Percentiles rank a stretch among this genome's conserved stretches.
phyloP scores from a whole-genome alignment of 805 yeast species.

The Ogataea salicorniae region DNA sequence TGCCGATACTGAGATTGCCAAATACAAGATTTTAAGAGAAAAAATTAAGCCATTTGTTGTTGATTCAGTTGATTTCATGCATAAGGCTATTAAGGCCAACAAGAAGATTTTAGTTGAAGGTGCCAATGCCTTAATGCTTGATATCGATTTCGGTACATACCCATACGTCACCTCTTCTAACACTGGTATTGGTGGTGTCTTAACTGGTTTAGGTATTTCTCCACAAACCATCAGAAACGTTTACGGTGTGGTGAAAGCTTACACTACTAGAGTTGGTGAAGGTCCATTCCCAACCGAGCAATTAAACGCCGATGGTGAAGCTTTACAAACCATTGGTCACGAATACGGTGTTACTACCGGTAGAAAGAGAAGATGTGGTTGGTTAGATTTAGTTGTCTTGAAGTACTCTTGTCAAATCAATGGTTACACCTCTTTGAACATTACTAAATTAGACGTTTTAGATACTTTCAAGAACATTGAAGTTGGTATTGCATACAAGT shows the following conservation, averaged over 20 bases:
- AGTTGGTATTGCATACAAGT: conserved; percentile 79
- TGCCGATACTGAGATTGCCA: conserved; percentile 69
- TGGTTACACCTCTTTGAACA: conserved; percentile 91
- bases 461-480: conserved; percentile 85
- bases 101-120: conserved; percentile 94
- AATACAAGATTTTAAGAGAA: conserved; percentile 71
- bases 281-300: conserved; percentile 99
- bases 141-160: conserved; percentile 95
- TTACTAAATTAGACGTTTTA: conserved; percentile 92
- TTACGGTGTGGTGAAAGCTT: conserved; percentile 97
- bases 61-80: conserved; percentile 83
- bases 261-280: conserved; percentile 98
- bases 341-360: conserved; percentile 99
- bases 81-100: conserved; percentile 64
- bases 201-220: conserved; percentile 96
- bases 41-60: conserved; percentile 84
- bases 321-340: conserved; percentile 85
- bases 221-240: conserved; percentile 75
- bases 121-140: conserved; percentile 97
- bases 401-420: conserved; percentile 87
- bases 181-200: conserved; percentile 97
- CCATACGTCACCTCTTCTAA: conserved; percentile 95
- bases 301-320: conserved; percentile 79
- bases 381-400: conserved; percentile 95
- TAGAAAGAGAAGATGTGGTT: conserved; percentile 97